Base-by-base conservation (phyloP, 2,329 filamentous ascomycete species). In the Xylariaceae sp. region DNA sequence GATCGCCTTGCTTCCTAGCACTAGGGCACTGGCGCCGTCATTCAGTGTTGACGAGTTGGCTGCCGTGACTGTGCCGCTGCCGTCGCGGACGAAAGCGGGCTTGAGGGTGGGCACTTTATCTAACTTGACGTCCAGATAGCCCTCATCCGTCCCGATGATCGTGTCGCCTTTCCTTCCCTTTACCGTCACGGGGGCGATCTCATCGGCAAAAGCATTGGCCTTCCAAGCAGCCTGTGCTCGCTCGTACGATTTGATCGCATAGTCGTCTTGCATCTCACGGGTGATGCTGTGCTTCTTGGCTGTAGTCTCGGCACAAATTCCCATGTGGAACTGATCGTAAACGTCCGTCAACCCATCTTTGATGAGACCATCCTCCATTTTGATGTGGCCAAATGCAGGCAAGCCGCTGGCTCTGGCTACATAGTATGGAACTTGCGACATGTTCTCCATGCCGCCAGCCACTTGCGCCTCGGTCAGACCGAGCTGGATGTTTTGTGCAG, bases 321-420 rank as follows among this genome's bases (percentile, higher is more conserved):
- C 94, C 94, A 99, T 99, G 71, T 97, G 94, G 64, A 96, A 87
- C 66, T 96, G 82, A 68, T 95, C 90, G 71, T 96, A 99, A 12
- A 96, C 92, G 66, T 99, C 94, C 75, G 90, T 96, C 53, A 99
- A 73, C 1, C 94, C 94, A 64, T 99, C 94, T 69, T 94, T 94
- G 66, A 97, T 87, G 62, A 99, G 72, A 0, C 92, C 94, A 64
- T 99, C 94, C 68, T 95, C 87, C 70, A 96, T 75, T 70, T 87
- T 87, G 59, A 94, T 77, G 62, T 96, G 83, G 32, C 94, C 94
- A 63, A 97, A 96, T 0, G 90, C 75, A 1, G 91, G 89, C 59
- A 94, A 77, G 54, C 87, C 82, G 63, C 84, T 89, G n/a, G 90
- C 83, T 31, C 94, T 83, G 7, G 87, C 84, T 30, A 95, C 73